Base-by-base conservation (phyloP, 345 rosid species). In the Citrus inodora region DNA sequence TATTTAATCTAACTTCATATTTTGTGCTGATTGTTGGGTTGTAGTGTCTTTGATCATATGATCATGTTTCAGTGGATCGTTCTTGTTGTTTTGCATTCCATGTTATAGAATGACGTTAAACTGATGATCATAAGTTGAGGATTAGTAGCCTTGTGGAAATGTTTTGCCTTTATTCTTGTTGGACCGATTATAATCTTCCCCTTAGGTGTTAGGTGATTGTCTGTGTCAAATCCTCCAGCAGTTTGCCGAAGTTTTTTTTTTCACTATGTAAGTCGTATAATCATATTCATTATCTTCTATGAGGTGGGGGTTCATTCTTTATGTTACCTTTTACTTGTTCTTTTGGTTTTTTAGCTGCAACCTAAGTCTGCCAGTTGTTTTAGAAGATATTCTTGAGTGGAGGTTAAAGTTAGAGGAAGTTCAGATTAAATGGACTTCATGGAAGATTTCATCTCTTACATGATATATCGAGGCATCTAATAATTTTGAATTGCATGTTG, bases 381-480 rank as follows among this genome's bases (percentile, higher is more conserved):
- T 2, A 68, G 72, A 25, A 16, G 28, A 40, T 42, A 6, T 24
- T 40, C 2, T 8, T 13, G 32, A 24, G 22, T 24, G 55, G 60
- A 42, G 56, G 14, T 2, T 16, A 27, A 37, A 61, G 16, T 21
- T 61, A 10, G 17, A n/a, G 19, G 75, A 11, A 60, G 17, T 60
- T 25, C 32, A 1, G 14, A 24, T 60, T 60, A 9, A 60, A 8
- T 13, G 30, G 64, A 3, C 27, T 60, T 24, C 7, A 6, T 9
- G 2, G 22, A 55, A 71, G 9, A 24, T 38, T 56, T 71, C 32
- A 30, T 38, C 33, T 76, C 4, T 37, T 33, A 37, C 71, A 32
- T 70, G 67, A 80, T 74, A 5, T 27, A 53, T 22, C 17, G n/a
- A 8, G 53, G 58, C 73, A 42, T 80, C 33, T 68, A 48, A 73